Percentiles rank a stretch among this genome's conserved stretches.
phyloP scores from a whole-genome alignment of 371 early-diverging fungal species.

The Chytridiales sp. region DNA sequence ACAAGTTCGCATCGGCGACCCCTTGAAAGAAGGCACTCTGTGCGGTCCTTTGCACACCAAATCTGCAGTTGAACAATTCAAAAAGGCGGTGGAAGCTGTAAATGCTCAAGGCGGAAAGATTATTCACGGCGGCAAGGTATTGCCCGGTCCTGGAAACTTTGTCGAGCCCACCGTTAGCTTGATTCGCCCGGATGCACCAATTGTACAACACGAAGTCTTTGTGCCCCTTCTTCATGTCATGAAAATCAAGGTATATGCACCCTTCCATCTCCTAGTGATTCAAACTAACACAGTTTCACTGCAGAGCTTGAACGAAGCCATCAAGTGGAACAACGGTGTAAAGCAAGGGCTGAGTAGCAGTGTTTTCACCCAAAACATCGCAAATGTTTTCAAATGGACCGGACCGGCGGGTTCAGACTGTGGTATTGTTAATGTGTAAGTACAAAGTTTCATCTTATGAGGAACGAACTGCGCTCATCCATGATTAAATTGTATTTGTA shows the following conservation, averaged over 20 bases:
- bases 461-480: neutral
- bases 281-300: neutral
- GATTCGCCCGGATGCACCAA: slow-evolving; percentile 68
- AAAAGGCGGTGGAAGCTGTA: slow-evolving; percentile 71
- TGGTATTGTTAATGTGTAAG: slow-evolving; percentile 86
- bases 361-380: slow-evolving; percentile 80
- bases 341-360: slow-evolving; percentile 88
- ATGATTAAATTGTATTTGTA: neutral
- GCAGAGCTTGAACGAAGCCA: slow-evolving; percentile 80
- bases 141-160: slow-evolving; percentile 78
- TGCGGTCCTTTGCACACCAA: slow-evolving; percentile 95
- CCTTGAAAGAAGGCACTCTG: slow-evolving; percentile 75
- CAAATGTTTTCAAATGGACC: slow-evolving; percentile 91
- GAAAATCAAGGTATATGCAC: slow-evolving; percentile 62
- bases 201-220: slow-evolving; percentile 93
- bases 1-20: slow-evolving; percentile 91
- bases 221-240: slow-evolving; percentile 92
- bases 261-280: neutral
- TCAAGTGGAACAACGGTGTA: slow-evolving; percentile 86
- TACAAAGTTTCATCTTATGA: neutral
- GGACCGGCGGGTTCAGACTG: slow-evolving; percentile 93
- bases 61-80: slow-evolving; percentile 75
- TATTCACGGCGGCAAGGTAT: slow-evolving; percentile 78
- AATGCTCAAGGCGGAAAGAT: slow-evolving; percentile 85
- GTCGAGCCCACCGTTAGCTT: slow-evolving; percentile 93